These are phyloP conservation scores for Tylopilus sp. DNA, from an alignment of 768 basidiomycete species.

Conservation along the genomic window DNA sequence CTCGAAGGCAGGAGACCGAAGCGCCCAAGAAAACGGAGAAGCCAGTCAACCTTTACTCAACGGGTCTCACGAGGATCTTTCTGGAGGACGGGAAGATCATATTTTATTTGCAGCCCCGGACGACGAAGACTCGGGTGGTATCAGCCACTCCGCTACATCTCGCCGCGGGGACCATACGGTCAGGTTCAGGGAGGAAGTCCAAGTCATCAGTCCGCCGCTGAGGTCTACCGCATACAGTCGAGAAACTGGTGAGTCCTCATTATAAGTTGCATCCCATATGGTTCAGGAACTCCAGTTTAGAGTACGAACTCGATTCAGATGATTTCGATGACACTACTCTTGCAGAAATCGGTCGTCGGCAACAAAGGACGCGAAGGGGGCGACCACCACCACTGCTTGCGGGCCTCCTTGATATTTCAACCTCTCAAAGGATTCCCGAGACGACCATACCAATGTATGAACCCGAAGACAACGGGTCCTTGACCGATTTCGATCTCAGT, in stretches of 20 bases:
- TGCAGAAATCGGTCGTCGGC: constrained; percentile 29
- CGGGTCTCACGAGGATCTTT: constrained; percentile 39
- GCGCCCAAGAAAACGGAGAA: constrained; percentile 32
- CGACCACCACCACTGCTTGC: constrained; percentile 72
- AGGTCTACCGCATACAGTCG: constrained; percentile 74
- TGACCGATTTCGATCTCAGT: constrained; percentile 51
- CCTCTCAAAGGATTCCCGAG: constrained; percentile 54
- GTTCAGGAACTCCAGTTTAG: constrained; percentile 36
- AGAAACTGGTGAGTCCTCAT: constrained; percentile 66
- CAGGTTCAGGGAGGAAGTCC: constrained; percentile 65
- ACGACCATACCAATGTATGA: constrained; percentile 46
- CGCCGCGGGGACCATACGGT: constrained; percentile 46
- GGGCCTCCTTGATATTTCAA: constrained; percentile 68
- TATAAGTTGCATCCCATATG: neutral
- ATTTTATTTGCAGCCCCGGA: constrained; percentile 55
- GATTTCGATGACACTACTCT: constrained; percentile 60
- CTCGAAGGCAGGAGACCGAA: constrained; percentile 29
- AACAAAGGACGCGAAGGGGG: constrained; percentile 31
- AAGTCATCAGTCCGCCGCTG: constrained; percentile 63
- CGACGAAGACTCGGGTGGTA: constrained; percentile 46
- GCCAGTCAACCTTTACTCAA: constrained; percentile 58
- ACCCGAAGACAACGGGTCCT: constrained; percentile 31
- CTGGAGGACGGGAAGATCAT: constrained; percentile 23
- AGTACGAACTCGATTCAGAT: constrained; percentile 82
- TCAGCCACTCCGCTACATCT: constrained; percentile 32